Conservation (phyloP, 2,329 filamentous ascomycete species). For the Pseudocercospora musae region DNA sequence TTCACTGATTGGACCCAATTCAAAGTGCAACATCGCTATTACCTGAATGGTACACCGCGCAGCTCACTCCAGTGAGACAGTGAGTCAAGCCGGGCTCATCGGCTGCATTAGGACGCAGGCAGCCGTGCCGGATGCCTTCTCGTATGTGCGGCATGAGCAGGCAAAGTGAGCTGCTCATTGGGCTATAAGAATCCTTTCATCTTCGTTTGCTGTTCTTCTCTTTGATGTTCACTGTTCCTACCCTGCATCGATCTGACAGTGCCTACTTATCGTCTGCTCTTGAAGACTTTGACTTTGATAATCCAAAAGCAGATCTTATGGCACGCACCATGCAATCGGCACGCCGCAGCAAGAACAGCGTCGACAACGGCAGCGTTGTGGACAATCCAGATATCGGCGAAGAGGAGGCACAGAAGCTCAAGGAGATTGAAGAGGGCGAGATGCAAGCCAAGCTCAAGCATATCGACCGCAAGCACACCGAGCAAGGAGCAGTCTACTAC, state of each 20-base stretch:
- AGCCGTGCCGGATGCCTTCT: background rate
- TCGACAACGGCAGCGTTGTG: conserved; percentile 14
- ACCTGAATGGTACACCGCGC: background rate
- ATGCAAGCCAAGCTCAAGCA: conserved; percentile 29
- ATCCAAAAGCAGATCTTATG: conserved; percentile 7
- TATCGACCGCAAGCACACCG: conserved; percentile 30
- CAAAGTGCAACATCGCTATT: background rate
- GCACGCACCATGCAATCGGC: conserved; percentile 22
- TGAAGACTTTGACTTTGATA: background rate
- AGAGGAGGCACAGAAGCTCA: conserved; percentile 23
- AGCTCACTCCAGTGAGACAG: background rate
- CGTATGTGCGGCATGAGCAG: background rate
- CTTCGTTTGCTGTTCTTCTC: background rate
- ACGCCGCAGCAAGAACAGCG: conserved; percentile 9
- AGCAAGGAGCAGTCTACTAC: conserved; percentile 28
- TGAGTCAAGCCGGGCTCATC: background rate
- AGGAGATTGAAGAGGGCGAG: conserved; percentile 28
- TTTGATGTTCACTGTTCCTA: background rate
- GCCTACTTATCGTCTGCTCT: background rate
- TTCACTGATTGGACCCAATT: background rate
- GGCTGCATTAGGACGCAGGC: background rate
- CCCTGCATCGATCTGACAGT: background rate
- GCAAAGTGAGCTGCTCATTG: background rate
- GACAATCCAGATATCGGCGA: conserved; percentile 24
- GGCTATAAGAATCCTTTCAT: background rate